These are phyloP conservation scores for Cucurbita maxima DNA, from an alignment of 306 rosid species.

Conservation along the genomic window DNA sequence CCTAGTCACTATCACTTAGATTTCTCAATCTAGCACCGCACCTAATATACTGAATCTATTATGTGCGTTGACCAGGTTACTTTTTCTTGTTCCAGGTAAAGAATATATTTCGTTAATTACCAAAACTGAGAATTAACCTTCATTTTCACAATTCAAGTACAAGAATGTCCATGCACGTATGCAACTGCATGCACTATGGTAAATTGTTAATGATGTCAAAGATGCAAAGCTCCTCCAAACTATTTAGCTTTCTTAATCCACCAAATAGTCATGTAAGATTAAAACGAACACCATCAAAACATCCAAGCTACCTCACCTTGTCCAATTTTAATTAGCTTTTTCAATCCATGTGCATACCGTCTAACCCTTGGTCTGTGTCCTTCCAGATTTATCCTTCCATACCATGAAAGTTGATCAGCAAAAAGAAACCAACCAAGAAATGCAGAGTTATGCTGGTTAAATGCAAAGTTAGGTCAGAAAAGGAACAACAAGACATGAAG, in stretches of 20 bases:
- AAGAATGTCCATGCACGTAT: not conserved
- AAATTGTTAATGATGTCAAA: not conserved
- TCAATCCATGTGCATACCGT: constrained; percentile 69
- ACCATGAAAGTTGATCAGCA: constrained; percentile 7
- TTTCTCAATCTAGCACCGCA: not conserved
- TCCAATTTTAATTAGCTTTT: constrained; percentile 69
- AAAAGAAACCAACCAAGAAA: constrained; percentile 6
- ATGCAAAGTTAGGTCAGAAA: constrained; percentile 1
- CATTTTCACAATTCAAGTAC: not conserved
- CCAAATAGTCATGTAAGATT: not conserved
- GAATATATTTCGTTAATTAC: not conserved
- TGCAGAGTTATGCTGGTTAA: constrained; percentile 3
- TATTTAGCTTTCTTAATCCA: constrained; percentile 1
- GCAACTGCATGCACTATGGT: not conserved
- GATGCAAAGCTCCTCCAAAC: not conserved
- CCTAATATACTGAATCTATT: not conserved
- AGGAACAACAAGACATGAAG: not conserved
- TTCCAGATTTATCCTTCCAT: constrained; percentile 61
- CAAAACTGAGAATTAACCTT: not conserved
- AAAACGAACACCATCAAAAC: not conserved
- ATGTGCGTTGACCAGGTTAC: not conserved
- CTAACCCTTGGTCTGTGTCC: constrained; percentile 63
- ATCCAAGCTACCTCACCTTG: constrained; percentile 40
- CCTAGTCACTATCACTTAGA: not conserved
- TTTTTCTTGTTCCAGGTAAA: not conserved